Percentiles rank a stretch among this genome's conserved stretches.
phyloP scores from a whole-genome alignment of 176 grass and related monocot species.

The Oryza meyeriana region DNA sequence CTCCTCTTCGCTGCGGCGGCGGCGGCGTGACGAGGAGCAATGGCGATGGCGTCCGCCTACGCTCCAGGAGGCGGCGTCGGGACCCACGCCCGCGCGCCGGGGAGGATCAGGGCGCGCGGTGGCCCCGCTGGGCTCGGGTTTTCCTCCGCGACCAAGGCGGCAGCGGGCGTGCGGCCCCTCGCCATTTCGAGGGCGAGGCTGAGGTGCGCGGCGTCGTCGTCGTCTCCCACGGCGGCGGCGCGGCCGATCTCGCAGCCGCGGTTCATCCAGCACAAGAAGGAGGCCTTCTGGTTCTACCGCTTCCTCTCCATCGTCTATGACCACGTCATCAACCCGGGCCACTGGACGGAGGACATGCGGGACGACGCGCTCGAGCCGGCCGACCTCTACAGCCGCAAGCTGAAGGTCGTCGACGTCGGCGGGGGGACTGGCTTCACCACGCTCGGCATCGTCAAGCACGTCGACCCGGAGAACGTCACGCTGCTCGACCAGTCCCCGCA shows the following conservation, averaged over 20 bases:
- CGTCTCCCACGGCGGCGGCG: neutral
- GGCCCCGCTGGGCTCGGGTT: conserved; percentile 32
- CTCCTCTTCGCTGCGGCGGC: neutral
- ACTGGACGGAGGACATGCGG: conserved; percentile 98
- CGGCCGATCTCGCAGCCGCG: conserved; percentile 56
- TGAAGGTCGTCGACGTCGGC: conserved; percentile 86
- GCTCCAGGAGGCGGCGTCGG: conserved; percentile 17
- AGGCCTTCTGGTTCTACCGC: conserved; percentile 99
- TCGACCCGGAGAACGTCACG: conserved; percentile 71
- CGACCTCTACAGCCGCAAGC: conserved; percentile 50
- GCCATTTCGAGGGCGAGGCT: neutral
- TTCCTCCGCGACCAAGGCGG: conserved; percentile 7
- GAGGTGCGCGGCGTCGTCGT: conserved; percentile 43
- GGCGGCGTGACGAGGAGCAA: conserved; percentile 7
- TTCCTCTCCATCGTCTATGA: conserved; percentile 95
- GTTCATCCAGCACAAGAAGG: conserved; percentile 99
- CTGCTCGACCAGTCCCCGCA: conserved; percentile 91
- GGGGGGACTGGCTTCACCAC: conserved; percentile 82
- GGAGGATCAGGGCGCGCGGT: neutral
- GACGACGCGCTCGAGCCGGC: conserved; percentile 82
- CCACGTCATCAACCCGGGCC: conserved; percentile 87
- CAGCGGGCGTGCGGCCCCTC: neutral
- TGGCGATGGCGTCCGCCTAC: conserved; percentile 41
- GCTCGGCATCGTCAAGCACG: conserved; percentile 74
- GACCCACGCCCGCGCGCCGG: conserved; percentile 23